Evolutionary conservation across 2,329 filamentous ascomycete species (phyloP), one percentile per base, ranked within the genome.

Genomic region (Colletotrichum musicola): DNA sequence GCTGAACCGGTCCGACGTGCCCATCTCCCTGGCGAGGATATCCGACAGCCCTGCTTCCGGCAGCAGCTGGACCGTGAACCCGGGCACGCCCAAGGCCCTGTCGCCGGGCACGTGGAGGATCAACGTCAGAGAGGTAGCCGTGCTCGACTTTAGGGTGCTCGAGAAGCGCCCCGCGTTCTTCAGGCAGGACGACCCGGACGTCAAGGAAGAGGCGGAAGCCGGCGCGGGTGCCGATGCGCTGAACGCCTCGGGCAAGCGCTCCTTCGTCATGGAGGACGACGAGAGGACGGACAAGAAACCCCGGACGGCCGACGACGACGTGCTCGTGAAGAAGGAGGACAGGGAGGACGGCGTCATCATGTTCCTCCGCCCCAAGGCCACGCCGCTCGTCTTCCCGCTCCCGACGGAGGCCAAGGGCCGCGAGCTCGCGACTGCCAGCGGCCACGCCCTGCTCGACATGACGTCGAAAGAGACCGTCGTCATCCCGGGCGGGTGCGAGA

Each of bases 101-200:
- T 81, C 77, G 16, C 87, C 87, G 3, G 87, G 86, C 35, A 87
- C 86, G 1, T 89, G 87, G 86, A 81, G 85, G 67, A 88, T 89
- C 72, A 82, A 79, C 63, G 81, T 88, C 71, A 77, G 79, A 54
- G 78, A 81, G 51, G 78, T 81, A 25, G 83, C 85, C 22, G 83
- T 89, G 9, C 77, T 89, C 40, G 87, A 89, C 74, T 89, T 89
- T 69, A 82, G 87, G 67, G 85, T 89, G 40, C 75, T 89, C 20
- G 85, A 88, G 74, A 88, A 87, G 76, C 82, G 83, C 4, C 84
- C 83, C 12, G 81, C 84, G 40, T 77, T 74, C 56, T 68, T 85
- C 69, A 79, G 82, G 20, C 64, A 62, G 42, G 64, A 73, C 76
- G 65, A 47, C 72, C 73, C 40, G 66, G 64, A 3, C 73, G 16